These are phyloP conservation scores for Starmerella powellii DNA, from an alignment of 805 yeast genomes.

Conservation along the genomic window DNA sequence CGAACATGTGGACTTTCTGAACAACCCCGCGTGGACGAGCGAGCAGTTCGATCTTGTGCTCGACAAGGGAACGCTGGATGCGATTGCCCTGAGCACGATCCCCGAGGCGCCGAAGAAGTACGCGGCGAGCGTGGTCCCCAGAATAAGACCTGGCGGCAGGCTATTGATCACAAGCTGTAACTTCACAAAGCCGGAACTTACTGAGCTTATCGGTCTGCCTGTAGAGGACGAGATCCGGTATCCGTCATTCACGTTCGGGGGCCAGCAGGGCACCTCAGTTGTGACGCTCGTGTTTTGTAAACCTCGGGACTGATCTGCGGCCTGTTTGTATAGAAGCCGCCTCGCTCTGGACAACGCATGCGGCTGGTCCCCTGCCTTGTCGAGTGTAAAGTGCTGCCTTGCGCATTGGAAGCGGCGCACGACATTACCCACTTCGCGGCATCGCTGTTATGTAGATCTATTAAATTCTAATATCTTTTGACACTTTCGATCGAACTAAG, in stretches of 20 bases:
- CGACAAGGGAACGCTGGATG: conserved; percentile 95
- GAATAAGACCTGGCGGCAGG: conserved; percentile 47
- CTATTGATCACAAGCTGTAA: conserved; percentile 83
- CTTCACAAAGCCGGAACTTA: conserved; percentile 72
- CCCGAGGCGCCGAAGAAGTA: conserved; percentile 37
- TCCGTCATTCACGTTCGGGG: conserved; percentile 82
- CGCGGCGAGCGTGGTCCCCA: conserved; percentile 43
- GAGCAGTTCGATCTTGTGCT: conserved; percentile 57
- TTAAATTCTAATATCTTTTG: too few relatives aligned
- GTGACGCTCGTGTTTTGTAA: conserved; percentile 64
- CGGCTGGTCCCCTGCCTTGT: too few relatives aligned
- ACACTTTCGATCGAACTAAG: too few relatives aligned
- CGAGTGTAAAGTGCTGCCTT: too few relatives aligned
- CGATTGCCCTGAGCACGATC: conserved; percentile 68
- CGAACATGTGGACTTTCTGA: conserved; percentile 57
- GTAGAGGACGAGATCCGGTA: conserved; percentile 41
- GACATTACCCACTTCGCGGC: too few relatives aligned
- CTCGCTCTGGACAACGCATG: too few relatives aligned
- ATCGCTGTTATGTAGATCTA: too few relatives aligned
- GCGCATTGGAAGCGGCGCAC: too few relatives aligned
- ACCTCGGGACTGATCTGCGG: too few relatives aligned
- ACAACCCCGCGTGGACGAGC: conserved; percentile 30
- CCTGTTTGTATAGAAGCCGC: too few relatives aligned
- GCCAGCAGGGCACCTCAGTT: conserved; percentile 74
- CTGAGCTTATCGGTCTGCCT: conserved; percentile 28